A percentile compares a stretch with the other conserved stretches of the same genome.
phyloP scores from a whole-genome alignment of 352 stramenopile genomes.

The Phytophthora uliginosa region DNA sequence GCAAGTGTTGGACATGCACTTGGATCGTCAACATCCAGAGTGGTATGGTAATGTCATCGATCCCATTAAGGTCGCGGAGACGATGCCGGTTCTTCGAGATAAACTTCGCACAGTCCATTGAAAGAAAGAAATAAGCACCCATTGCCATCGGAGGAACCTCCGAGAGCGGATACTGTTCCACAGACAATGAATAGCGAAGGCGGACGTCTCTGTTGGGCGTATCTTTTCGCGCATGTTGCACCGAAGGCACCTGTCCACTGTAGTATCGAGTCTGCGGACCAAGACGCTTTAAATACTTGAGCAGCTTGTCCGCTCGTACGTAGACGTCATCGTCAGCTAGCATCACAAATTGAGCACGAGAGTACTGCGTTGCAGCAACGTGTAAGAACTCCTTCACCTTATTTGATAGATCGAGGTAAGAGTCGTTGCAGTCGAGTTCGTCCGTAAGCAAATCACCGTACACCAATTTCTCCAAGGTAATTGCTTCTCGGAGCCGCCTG shows the following conservation, averaged over 20 bases:
- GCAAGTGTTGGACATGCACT: conserved; percentile 42
- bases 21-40: conserved; percentile 66
- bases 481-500: conserved; percentile 7
- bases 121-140: conserved; percentile 53
- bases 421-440: conserved; percentile 54
- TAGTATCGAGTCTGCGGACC: conserved; percentile 25
- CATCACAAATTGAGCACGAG: conserved; percentile 43
- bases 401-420: conserved; percentile 50
- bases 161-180: conserved; percentile 34
- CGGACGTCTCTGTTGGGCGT: conserved; percentile 26
- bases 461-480: conserved; percentile 41
- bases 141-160: conserved; percentile 48
- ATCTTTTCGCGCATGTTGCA: conserved; percentile 14
- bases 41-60: conserved; percentile 67
- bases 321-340: conserved; percentile 62
- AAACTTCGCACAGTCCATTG: conserved; percentile 50
- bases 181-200: conserved; percentile 36
- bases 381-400: conserved; percentile 67
- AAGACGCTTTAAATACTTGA: neutral
- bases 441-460: conserved; percentile 53
- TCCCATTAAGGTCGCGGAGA: conserved; percentile 34
- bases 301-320: conserved; percentile 34
- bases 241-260: conserved; percentile 7
- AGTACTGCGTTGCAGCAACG: conserved; percentile 27
- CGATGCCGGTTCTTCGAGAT: conserved; percentile 42